Percentiles rank a stretch among this genome's conserved stretches.
These are phyloP conservation scores for Galerina marginata DNA, from an alignment of 768 basidiomycete genomes.

Conservation along the genomic window DNA sequence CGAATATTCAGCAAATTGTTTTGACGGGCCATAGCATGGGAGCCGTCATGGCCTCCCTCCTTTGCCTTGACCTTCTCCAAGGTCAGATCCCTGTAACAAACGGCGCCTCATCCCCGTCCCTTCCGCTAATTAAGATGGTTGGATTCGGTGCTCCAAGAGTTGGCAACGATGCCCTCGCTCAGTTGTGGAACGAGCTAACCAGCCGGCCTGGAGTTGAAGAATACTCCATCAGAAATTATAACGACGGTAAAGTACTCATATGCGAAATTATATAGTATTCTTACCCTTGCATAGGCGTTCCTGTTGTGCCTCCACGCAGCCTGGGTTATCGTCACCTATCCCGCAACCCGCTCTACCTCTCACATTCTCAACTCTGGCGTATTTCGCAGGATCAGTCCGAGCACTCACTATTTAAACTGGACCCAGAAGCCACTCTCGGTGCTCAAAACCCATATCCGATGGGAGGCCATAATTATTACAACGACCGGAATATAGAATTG, in stretches of 20 bases:
- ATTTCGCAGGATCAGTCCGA: not conserved
- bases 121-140: not conserved
- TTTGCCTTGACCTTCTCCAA: not conserved
- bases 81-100: not conserved
- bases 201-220: not conserved
- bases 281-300: not conserved
- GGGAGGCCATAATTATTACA: not conserved
- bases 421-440: not conserved
- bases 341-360: not conserved
- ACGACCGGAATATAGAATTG: too few relatives aligned
- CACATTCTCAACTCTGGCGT: not conserved
- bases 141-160: not conserved
- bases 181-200: not conserved
- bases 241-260: not conserved
- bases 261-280: not conserved
- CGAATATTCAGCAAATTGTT: not conserved
- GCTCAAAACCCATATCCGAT: not conserved
- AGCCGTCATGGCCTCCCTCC: not conserved
- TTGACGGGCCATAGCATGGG: slow-evolving; percentile 3
- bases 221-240: not conserved
- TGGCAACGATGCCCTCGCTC: not conserved
- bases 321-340: slow-evolving; percentile 2
- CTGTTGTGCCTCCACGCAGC: not conserved
- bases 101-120: not conserved
- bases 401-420: not conserved